Percentiles rank a stretch among this genome's conserved stretches.
Conservation (phyloP, 2,329 filamentous ascomycete species). For the Penicillium sp. region DNA sequence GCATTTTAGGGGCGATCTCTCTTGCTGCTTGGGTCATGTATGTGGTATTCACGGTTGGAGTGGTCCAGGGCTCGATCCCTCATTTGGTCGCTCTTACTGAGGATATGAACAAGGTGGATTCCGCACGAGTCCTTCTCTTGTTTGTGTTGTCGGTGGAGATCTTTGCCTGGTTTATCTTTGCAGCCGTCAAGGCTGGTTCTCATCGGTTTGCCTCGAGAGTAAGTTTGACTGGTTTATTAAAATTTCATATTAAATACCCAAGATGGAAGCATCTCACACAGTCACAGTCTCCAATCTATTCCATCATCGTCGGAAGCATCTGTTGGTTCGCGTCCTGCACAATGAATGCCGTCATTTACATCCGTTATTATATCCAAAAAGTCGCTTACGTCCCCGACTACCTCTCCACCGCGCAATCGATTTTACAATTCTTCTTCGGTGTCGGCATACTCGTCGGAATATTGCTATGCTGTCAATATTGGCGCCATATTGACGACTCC, state of each 20-base stretch:
- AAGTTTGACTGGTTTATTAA: neutral
- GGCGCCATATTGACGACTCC: conserved; percentile 13
- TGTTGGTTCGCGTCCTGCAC: conserved; percentile 24
- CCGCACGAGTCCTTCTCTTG: conserved; percentile 18
- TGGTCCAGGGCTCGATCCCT: neutral
- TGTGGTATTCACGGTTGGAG: conserved; percentile 10
- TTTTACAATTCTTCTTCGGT: conserved; percentile 24
- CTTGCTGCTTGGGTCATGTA: conserved; percentile 20
- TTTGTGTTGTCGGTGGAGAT: conserved; percentile 28
- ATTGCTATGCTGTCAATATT: conserved; percentile 24
- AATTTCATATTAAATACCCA: too few relatives aligned
- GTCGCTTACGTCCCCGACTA: conserved; percentile 11
- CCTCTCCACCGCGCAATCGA: neutral
- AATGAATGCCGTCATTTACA: conserved; percentile 14
- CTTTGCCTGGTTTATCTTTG: conserved; percentile 23
- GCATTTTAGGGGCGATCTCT: conserved; percentile 11
- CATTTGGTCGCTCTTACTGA: neutral
- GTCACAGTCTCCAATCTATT: conserved; percentile 16
- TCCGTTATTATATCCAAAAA: conserved; percentile 14
- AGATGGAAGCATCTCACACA: neutral
- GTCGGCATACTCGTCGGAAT: conserved; percentile 26
- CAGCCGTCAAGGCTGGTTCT: conserved; percentile 17
- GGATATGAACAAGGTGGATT: conserved; percentile 8
- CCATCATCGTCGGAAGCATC: conserved; percentile 19
- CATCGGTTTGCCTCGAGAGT: conserved; percentile 23